These are phyloP conservation scores for Syzygium malaccense DNA, from an alignment of 441 rosid genomes.

Conservation along the genomic window DNA sequence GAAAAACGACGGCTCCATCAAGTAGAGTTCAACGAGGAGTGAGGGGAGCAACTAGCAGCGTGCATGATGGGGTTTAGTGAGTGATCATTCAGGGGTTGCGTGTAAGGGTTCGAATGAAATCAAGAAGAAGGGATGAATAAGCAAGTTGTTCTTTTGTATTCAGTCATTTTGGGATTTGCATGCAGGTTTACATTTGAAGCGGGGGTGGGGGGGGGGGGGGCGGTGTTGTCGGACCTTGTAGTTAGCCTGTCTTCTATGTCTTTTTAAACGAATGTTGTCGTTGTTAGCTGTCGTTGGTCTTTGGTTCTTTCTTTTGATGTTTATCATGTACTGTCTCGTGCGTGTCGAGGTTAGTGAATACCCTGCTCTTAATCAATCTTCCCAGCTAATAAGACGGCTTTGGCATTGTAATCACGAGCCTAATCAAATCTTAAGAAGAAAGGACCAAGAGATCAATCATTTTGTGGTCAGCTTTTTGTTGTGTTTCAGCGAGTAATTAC, in stretches of 20 bases:
- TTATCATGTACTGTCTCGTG: background rate
- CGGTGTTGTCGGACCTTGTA: background rate
- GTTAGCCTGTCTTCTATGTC: background rate
- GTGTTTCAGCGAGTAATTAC: background rate
- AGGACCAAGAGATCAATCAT: background rate
- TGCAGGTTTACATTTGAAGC: background rate
- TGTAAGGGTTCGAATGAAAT: background rate
- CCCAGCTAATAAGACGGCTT: background rate
- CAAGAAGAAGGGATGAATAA: background rate
- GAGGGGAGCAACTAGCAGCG: background rate
- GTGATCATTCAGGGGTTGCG: background rate
- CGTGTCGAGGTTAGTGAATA: background rate
- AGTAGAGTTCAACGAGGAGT: background rate
- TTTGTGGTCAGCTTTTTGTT: background rate
- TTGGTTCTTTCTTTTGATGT: background rate
- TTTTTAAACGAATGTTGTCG: background rate
- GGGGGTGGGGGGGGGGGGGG: background rate
- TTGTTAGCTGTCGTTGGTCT: background rate
- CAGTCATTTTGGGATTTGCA: background rate
- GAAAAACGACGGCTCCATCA: background rate
- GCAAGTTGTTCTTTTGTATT: background rate
- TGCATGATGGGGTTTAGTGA: background rate
- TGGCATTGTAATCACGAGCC: background rate
- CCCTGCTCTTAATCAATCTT: background rate
- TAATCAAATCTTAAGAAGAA: background rate